Evolutionary conservation across 139 green algal genomes (phyloP), one percentile per base, ranked within the genome.

Genomic region (Tetraselmis chui): DNA sequence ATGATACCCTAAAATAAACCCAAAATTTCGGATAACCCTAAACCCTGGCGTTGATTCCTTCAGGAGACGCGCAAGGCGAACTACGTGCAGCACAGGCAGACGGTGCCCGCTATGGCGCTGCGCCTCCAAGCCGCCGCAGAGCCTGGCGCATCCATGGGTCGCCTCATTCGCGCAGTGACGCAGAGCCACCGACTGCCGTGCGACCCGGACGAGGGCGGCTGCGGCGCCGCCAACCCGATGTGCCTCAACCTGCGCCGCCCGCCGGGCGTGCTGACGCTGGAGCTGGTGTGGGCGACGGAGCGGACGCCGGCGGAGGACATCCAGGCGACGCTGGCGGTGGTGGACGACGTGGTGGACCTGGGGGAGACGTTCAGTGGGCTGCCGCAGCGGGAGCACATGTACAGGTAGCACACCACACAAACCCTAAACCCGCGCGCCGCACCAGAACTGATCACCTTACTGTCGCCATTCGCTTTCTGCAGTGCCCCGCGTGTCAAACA

Each of bases 231-330:
- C 28, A 83, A 77, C 29, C 81, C 78, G 32, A 59, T 76, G 59
- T 78, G 82, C 31, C 59, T 80, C 29, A 83, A 67, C 67, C 88
- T 96, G 77, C 84, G 93, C 25, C 81, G 83, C 25, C 80, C 77
- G 29, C 93, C 93, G 0, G 32, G 32, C 27, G 87, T 94, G 32
- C 90, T 95, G 77, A 89, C 87, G 5, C 59, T 95, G 58, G 90
- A 91, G 85, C 87, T 96, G 59, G 89, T 83, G 0, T 96, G 93
- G 92, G 81, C 91, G 32, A 78, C 76, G 32, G 67, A 85, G 75
- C 59, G 87, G 11, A 90, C 91, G 79, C 59, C 30, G 26, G 45
- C 31, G 23, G 79, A 75, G 0, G 86, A 89, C 22, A 92, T 96
- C 76, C 30, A 24, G 2, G 79, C 27, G 0, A 87, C 89, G 28